phyloP scores from a whole-genome alignment of 441 rosid genomes.

The Mallotus repandus region DNA sequence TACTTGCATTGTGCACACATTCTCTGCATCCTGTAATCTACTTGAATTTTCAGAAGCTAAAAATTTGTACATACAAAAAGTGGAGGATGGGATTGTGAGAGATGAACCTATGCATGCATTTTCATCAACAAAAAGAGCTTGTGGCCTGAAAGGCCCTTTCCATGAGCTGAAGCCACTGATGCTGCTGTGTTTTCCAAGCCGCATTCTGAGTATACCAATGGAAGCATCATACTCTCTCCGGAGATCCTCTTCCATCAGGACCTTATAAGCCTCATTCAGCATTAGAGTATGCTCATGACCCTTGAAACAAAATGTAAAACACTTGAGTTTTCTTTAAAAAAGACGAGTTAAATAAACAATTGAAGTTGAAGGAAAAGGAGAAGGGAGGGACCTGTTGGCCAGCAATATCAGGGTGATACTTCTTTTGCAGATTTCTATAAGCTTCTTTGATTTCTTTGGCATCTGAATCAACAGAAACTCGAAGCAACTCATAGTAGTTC shows the following conservation, averaged over 20 bases:
- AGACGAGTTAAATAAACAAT: too few species aligned
- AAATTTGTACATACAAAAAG: too few species aligned
- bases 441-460: slow-evolving; percentile 49
- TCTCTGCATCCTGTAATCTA: slow-evolving; percentile 54
- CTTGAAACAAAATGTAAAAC: slow-evolving; percentile 19
- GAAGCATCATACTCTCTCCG: slow-evolving; percentile 46
- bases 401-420: slow-evolving; percentile 61
- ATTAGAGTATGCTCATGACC: slow-evolving; percentile 48
- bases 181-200: background rate
- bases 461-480: slow-evolving; percentile 47
- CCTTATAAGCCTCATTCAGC: slow-evolving; percentile 59
- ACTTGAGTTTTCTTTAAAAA: too few species aligned
- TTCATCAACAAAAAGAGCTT: slow-evolving; percentile 60
- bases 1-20: slow-evolving; percentile 58
- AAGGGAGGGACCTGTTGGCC: slow-evolving; percentile 44
- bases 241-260: slow-evolving; percentile 44
- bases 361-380: background rate
- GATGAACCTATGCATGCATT: slow-evolving; percentile 55
- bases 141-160: slow-evolving; percentile 54
- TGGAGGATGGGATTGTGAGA: background rate
- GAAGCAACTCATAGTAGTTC: slow-evolving; percentile 56
- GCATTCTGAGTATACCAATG: slow-evolving; percentile 32
- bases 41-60: background rate
- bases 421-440: slow-evolving; percentile 65
- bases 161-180: slow-evolving; percentile 48